Percentiles rank a stretch among this genome's conserved stretches.
Conservation (phyloP, 148 eudicot species). For the Rhododendron griersonianum region DNA sequence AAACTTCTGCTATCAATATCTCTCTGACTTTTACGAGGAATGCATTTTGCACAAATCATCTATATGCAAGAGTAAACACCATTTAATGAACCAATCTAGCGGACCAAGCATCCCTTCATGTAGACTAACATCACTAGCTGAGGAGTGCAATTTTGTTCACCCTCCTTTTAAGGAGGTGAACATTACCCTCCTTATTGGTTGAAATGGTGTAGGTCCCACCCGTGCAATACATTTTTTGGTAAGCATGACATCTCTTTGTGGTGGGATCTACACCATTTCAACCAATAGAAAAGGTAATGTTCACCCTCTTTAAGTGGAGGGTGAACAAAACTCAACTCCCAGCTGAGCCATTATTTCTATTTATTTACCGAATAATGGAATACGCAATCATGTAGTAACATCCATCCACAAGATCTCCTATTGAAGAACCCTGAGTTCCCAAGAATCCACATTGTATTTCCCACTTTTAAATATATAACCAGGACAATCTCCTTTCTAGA, state of each 20-base stretch:
- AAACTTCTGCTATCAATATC: background rate
- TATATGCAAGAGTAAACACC: background rate
- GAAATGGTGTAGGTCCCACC: too few relatives aligned
- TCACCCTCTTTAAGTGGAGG: too few relatives aligned
- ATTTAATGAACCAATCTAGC: background rate
- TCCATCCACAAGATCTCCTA: background rate
- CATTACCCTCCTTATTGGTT: too few relatives aligned
- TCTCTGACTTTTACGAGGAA: background rate
- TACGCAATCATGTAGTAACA: background rate
- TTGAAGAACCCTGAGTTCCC: background rate
- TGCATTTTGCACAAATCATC: background rate
- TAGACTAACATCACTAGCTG: background rate
- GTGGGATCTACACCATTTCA: too few relatives aligned
- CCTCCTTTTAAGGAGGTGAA: too few relatives aligned
- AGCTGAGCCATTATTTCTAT: background rate
- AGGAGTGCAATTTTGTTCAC: background rate
- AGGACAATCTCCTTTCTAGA: background rate
- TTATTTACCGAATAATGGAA: background rate
- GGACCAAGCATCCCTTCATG: background rate
- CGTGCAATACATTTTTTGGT: too few relatives aligned
- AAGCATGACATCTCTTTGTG: too few relatives aligned
- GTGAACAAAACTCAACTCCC: too few relatives aligned
- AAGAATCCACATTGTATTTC: background rate
- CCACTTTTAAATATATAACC: background rate
- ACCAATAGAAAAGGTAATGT: too few relatives aligned